Evolutionary conservation across 768 basidiomycete species (phyloP), one percentile per base, ranked within the genome.

Genomic region (Serendipita sp.): DNA sequence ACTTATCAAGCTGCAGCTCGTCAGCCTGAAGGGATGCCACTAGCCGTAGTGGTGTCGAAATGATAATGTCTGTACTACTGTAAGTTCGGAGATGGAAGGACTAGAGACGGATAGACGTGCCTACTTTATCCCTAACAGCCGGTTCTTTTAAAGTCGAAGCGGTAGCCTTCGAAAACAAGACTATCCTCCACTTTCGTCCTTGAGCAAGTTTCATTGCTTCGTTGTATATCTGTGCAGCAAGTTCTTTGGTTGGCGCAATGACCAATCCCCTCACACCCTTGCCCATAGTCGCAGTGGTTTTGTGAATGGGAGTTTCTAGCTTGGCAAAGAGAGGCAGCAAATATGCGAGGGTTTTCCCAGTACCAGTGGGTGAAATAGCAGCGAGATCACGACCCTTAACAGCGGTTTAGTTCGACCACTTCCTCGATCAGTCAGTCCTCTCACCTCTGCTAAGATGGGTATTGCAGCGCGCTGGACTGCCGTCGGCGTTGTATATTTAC

Each of bases 281-380:
- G 17, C 81, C 82, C 33, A 71, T 66, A 17, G 78, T 73, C 61
- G 78, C 77, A 41, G 75, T 70, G 24, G 64, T 61, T 62, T 76
- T 79, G 31, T 82, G 74, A 7, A 77, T 70, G 3, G 89, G 89
- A 2, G 77, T 71, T 14, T 73, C 74, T 3, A 91, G 73, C 17
- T 75, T 72, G 11, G 82, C 75, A 64, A 98, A 79, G 24, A 91
- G 77, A 0, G 96, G 94, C 16, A 96, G 74, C 14, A 96, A 77
- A 72, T 97, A 99, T 0, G 93, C 82, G 3, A 97, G 77, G 0
- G 96, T 99, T 76, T 99, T 99, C 64, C 96, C 96, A 9, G 90
- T 94, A 58, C 96, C 96, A 3, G 96, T 99, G 0, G 96, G 96
- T 0, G 96, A 96, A 20, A 98, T 88, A 30, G 94, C 95, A 61